A percentile compares a stretch with the other conserved stretches of the same genome.
These are phyloP conservation scores for Fusarium sp. DNA, from an alignment of 2,329 filamentous ascomycete genomes.

Conservation along the genomic window DNA sequence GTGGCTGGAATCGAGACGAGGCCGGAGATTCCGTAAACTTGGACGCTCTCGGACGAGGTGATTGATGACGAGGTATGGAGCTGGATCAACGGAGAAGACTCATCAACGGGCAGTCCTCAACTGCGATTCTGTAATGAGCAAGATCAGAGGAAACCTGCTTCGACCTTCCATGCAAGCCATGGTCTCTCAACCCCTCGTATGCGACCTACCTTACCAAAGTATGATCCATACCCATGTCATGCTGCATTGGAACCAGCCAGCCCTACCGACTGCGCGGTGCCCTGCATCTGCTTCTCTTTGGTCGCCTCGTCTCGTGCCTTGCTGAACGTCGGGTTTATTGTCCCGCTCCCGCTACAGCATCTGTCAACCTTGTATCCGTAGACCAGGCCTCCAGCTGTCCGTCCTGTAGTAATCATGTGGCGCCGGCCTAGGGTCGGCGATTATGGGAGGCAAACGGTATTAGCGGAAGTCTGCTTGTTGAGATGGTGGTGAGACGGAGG, in stretches of 20 bases:
- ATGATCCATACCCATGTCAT: constrained; percentile 19
- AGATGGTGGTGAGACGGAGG: constrained; percentile 1
- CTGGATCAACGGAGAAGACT: constrained; percentile 12
- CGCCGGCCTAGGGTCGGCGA: constrained; percentile 33
- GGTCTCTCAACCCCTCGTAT: constrained; percentile 11
- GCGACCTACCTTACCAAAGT: constrained; percentile 13
- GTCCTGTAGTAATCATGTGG: constrained; percentile 8
- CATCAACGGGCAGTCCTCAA: not conserved
- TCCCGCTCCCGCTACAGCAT: constrained; percentile 19
- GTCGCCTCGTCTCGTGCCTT: constrained; percentile 12
- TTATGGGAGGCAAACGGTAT: constrained; percentile 14
- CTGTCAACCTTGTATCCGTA: constrained; percentile 23
- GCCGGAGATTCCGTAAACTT: constrained; percentile 24
- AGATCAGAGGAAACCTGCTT: not conserved
- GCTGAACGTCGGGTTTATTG: constrained; percentile 10
- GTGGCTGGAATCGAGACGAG: constrained; percentile 23
- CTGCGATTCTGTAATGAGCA: not conserved
- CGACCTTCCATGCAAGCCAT: constrained; percentile 26
- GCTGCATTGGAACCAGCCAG: constrained; percentile 4
- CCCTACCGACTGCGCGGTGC: constrained; percentile 3
- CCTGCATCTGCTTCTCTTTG: not conserved
- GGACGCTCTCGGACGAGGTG: not conserved
- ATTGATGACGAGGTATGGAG: constrained; percentile 1
- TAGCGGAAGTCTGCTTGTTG: constrained; percentile 2
- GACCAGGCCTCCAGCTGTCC: not conserved